These are phyloP conservation scores for Ehretia macrophylla DNA, from an alignment of 257 asterid species.

Conservation along the genomic window DNA sequence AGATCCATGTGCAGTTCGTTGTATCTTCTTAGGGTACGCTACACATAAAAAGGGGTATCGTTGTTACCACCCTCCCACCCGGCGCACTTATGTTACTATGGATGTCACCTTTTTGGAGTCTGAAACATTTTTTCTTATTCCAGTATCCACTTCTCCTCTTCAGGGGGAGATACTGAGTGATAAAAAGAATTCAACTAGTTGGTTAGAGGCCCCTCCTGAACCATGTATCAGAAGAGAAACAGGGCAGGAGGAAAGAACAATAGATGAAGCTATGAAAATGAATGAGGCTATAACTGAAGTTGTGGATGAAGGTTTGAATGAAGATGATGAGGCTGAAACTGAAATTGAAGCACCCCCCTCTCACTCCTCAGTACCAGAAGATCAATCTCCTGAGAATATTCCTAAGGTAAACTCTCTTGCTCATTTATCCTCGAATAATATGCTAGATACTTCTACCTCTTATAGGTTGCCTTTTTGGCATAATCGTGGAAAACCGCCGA, in stretches of 20 bases:
- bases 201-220: background rate
- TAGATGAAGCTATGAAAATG: background rate
- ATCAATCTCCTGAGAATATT: constrained; percentile 11
- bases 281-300: no score
- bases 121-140: background rate
- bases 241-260: no score
- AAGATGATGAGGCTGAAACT: background rate
- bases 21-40: background rate
- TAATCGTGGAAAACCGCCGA: no score
- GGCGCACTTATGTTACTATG: no score
- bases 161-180: background rate
- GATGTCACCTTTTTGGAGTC: no score
- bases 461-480: no score
- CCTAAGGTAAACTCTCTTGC: background rate
- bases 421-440: no score
- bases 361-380: background rate
- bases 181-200: background rate
- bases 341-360: background rate
- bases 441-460: no score
- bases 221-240: background rate
- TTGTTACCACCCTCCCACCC: no score
- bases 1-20: background rate
- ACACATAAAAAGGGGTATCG: background rate
- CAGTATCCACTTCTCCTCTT: background rate
- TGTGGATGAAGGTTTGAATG: no score